Evolutionary conservation across 768 basidiomycete species (phyloP).

Genomic region (Hypsizygus marmoreus): DNA sequence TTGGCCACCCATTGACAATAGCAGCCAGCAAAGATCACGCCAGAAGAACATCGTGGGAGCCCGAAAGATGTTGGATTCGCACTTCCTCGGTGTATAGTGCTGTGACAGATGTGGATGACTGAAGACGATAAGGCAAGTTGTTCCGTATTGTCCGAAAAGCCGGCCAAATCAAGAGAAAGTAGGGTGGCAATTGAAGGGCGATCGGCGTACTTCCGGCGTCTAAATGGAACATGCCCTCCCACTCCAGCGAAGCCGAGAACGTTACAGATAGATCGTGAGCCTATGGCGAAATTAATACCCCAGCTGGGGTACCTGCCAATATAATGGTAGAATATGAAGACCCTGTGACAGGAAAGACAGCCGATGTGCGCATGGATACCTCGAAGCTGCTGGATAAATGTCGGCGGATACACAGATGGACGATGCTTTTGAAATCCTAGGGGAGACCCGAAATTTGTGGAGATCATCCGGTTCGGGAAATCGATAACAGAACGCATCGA

Average conservation of each 20-base stretch:
- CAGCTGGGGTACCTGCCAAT: no score
- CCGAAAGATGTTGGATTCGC: conserved; percentile 1
- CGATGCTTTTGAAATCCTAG: no score
- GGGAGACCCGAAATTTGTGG: no score
- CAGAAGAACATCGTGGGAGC: background rate
- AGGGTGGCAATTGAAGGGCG: background rate
- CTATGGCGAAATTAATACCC: no score
- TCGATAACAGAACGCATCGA: no score
- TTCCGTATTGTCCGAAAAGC: conserved; percentile 1
- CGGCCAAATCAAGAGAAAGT: conserved; percentile 10
- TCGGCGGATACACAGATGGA: no score
- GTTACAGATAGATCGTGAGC: no score
- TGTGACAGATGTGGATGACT: background rate
- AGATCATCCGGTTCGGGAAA: no score
- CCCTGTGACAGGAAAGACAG: no score
- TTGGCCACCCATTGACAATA: background rate
- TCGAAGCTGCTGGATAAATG: conserved; percentile 7
- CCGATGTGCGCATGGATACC: no score
- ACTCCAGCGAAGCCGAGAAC: conserved; percentile 1
- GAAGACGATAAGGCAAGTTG: conserved; percentile 5
- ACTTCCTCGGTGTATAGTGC: background rate
- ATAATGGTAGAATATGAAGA: no score
- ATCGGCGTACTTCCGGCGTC: background rate
- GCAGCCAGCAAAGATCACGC: background rate
- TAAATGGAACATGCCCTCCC: background rate